phyloP scores from a whole-genome alignment of 1,139 yeast genomes.

The Suhomyces bokatorum region DNA sequence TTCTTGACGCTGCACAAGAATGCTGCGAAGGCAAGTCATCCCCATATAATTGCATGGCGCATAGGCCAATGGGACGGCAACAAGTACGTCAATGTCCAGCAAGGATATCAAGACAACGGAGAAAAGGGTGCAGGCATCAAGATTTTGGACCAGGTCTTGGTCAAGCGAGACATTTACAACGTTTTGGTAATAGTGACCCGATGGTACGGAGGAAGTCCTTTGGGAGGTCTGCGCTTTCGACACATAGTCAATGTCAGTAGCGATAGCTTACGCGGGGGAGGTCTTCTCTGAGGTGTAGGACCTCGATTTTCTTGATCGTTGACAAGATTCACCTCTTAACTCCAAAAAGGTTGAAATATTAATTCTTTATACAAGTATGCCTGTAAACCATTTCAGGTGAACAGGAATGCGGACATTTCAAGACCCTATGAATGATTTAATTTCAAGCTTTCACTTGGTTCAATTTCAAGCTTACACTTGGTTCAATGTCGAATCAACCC shows the following conservation, averaged over 20 bases:
- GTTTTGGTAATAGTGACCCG: conserved; percentile 63
- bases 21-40: conserved; percentile 57
- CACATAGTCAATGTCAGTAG: conserved; percentile 56
- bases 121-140: conserved; percentile 67
- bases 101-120: conserved; percentile 62
- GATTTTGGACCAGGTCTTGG: conserved; percentile 50
- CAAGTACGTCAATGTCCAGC: conserved; percentile 34
- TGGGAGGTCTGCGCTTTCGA: conserved; percentile 65
- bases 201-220: conserved; percentile 72
- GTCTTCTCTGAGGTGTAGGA: neutral
- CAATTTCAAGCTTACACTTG: no score
- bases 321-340: no score
- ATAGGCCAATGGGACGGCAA: conserved; percentile 28
- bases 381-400: no score
- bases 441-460: no score
- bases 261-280: conserved; percentile 34
- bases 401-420: no score
- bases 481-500: no score
- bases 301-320: no score
- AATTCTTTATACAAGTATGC: no score
- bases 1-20: conserved; percentile 42
- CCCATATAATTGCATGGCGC: conserved; percentile 70
- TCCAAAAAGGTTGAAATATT: no score
- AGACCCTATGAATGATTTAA: no score
- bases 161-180: conserved; percentile 47